phyloP scores from a whole-genome alignment of 805 yeast genomes.

The Hemisphaericaspora nanyangensis region DNA sequence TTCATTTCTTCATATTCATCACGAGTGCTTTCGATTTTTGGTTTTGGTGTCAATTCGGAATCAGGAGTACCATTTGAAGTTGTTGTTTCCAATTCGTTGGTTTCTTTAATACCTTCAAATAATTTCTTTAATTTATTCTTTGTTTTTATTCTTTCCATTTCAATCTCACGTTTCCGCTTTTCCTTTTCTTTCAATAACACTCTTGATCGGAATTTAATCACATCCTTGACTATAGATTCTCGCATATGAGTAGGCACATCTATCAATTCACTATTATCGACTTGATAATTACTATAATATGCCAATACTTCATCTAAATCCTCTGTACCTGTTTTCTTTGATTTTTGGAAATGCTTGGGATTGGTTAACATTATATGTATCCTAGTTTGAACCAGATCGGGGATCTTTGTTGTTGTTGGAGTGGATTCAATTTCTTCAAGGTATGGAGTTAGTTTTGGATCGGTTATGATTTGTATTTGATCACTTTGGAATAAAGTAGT shows the following conservation, averaged over 20 bases:
- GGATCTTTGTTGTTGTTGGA: not conserved
- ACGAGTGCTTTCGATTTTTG: conserved; percentile 7
- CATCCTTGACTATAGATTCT: conserved; percentile 49
- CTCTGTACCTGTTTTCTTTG: conserved; percentile 26
- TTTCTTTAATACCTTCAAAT: conserved; percentile 34
- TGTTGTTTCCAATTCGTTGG: conserved; percentile 6
- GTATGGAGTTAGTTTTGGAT: conserved; percentile 2
- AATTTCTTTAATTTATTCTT: conserved; percentile 45
- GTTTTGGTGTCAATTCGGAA: conserved; percentile 14
- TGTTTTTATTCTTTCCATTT: conserved; percentile 47
- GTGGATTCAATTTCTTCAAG: conserved; percentile 4
- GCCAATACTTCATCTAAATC: conserved; percentile 33
- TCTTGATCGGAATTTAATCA: conserved; percentile 53
- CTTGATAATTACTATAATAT: conserved; percentile 41
- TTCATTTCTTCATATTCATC: conserved; percentile 25
- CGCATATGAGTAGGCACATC: conserved; percentile 55
- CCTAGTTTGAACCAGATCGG: conserved; percentile 5
- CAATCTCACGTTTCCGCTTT: conserved; percentile 46
- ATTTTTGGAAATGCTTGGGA: conserved; percentile 17
- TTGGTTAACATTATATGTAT: conserved; percentile 13
- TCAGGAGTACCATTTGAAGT: conserved; percentile 15
- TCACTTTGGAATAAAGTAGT: not conserved
- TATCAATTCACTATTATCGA: conserved; percentile 53
- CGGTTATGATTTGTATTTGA: conserved; percentile 1
- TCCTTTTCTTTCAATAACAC: conserved; percentile 50